These are phyloP conservation scores for Podospora australis DNA, from an alignment of 495 filamentous ascomycete species.

Conservation along the genomic window DNA sequence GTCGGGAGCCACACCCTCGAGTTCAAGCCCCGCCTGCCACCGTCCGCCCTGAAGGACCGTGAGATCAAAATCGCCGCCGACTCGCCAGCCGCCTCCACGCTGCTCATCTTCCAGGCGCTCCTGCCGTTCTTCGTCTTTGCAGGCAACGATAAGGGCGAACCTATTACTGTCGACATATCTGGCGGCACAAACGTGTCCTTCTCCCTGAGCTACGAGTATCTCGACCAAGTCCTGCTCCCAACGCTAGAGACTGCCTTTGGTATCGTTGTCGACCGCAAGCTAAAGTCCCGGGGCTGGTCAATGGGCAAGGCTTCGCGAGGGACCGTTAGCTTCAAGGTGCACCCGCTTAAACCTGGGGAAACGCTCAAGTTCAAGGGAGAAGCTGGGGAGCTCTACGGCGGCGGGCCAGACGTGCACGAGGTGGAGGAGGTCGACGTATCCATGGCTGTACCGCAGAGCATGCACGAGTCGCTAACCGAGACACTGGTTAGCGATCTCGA, in stretches of 20 bases:
- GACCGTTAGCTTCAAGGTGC: slow-evolving; percentile 51
- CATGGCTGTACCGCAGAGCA: slow-evolving; percentile 42
- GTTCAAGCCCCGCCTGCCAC: slow-evolving; percentile 40
- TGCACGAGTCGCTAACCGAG: slow-evolving; percentile 36
- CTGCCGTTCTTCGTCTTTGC: slow-evolving; percentile 70
- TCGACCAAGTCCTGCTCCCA: slow-evolving; percentile 67
- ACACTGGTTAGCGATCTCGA: slow-evolving; percentile 31
- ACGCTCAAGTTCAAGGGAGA: slow-evolving; percentile 42
- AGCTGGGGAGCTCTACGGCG: background rate
- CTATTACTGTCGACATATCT: slow-evolving; percentile 53
- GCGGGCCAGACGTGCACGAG: slow-evolving; percentile 10
- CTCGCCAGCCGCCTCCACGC: slow-evolving; percentile 45
- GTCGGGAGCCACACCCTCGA: slow-evolving; percentile 50
- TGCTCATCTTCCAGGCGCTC: slow-evolving; percentile 75
- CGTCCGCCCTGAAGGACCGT: slow-evolving; percentile 30
- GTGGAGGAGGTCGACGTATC: slow-evolving; percentile 56
- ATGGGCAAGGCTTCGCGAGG: slow-evolving; percentile 52
- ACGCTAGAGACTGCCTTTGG: slow-evolving; percentile 59
- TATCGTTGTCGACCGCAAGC: slow-evolving; percentile 45
- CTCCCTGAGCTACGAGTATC: slow-evolving; percentile 71
- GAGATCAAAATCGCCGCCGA: slow-evolving; percentile 39
- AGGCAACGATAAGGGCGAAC: slow-evolving; percentile 31
- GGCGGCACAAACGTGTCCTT: slow-evolving; percentile 74
- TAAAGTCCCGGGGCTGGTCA: slow-evolving; percentile 63
- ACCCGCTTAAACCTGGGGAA: slow-evolving; percentile 41